Percentiles rank a stretch among this genome's conserved stretches.
Conservation (phyloP, 352 stramenopile genomes). For the Phytophthora megakarya region DNA sequence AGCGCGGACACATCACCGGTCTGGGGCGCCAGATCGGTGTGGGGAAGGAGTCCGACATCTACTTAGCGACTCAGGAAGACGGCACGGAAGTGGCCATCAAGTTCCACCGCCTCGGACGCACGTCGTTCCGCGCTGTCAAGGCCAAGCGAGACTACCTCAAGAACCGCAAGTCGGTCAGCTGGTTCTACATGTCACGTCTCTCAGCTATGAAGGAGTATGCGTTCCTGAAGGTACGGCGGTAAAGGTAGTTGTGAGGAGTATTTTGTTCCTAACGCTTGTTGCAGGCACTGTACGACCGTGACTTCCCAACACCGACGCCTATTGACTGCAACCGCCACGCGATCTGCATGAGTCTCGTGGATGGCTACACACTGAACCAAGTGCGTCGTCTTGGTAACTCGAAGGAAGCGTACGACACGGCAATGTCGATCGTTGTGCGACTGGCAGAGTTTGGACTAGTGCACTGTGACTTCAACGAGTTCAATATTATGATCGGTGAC, state of each 20-base stretch:
- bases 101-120: slow-evolving; percentile 99
- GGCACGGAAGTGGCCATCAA: slow-evolving; percentile 99
- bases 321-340: slow-evolving; percentile 98
- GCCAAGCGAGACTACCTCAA: slow-evolving; percentile 99
- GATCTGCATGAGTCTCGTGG: slow-evolving; percentile 97
- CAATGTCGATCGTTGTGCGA: slow-evolving; percentile 96
- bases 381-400: slow-evolving; percentile 91
- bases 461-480: slow-evolving; percentile 99
- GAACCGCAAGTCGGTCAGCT: slow-evolving; percentile 94
- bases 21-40: slow-evolving; percentile 96
- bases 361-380: slow-evolving; percentile 96
- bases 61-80: slow-evolving; percentile 92
- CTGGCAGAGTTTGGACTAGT: slow-evolving; percentile 97
- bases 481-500: slow-evolving; percentile 99
- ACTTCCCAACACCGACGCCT: slow-evolving; percentile 97
- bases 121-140: slow-evolving; percentile 97
- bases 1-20: slow-evolving; percentile 91
- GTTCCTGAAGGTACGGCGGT: slow-evolving; percentile 94
- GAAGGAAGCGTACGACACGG: slow-evolving; percentile 95
- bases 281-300: slow-evolving; percentile 93
- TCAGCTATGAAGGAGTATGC: slow-evolving; percentile 98
- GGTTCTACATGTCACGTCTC: slow-evolving; percentile 99
- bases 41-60: slow-evolving; percentile 99
- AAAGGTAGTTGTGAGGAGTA: neutral
- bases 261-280: slow-evolving; percentile 2